Evolutionary conservation across 768 basidiomycete genomes (phyloP).

Genomic region (Arthromyces matolae): DNA sequence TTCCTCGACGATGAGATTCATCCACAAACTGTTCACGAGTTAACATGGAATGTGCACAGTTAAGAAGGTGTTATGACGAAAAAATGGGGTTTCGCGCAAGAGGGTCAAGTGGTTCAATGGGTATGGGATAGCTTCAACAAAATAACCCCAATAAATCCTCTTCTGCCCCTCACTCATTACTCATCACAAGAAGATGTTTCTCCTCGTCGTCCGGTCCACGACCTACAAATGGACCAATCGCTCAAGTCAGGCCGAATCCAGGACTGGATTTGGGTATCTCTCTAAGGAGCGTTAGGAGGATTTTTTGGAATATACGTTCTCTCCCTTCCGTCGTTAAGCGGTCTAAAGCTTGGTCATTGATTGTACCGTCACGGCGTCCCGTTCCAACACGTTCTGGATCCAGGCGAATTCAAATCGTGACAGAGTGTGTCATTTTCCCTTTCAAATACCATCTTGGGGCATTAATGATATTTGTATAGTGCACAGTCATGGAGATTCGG

Average conservation of each 20-base stretch:
- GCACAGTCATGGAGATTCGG: constrained; percentile 42
- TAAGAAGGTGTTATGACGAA: constrained; percentile 65
- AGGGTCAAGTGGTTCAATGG: constrained; percentile 71
- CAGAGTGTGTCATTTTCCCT: constrained; percentile 70
- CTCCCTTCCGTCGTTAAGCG: constrained; percentile 80
- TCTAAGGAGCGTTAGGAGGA: constrained; percentile 67
- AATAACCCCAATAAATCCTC: constrained; percentile 24
- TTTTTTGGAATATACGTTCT: constrained; percentile 68
- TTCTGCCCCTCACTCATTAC: constrained; percentile 26
- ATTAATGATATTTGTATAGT: constrained; percentile 24
- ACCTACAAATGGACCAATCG: constrained; percentile 55
- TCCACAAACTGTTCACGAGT: constrained; percentile 53
- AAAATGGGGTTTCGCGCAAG: constrained; percentile 72
- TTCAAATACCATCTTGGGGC: constrained; percentile 8
- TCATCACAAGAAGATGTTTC: constrained; percentile 31
- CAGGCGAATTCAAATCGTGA: constrained; percentile 64
- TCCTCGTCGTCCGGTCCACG: constrained; percentile 18
- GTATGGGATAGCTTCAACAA: constrained; percentile 76
- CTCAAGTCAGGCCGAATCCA: constrained; percentile 37
- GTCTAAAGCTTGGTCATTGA: constrained; percentile 75
- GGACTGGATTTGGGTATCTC: constrained; percentile 52
- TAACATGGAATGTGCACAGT: constrained; percentile 65
- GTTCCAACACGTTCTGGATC: constrained; percentile 71
- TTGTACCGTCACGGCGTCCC: constrained; percentile 76
- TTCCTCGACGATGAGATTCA: constrained; percentile 38